Conservation (phyloP, 1,284 basidiomycete species). For the Puccinia polysora region DNA sequence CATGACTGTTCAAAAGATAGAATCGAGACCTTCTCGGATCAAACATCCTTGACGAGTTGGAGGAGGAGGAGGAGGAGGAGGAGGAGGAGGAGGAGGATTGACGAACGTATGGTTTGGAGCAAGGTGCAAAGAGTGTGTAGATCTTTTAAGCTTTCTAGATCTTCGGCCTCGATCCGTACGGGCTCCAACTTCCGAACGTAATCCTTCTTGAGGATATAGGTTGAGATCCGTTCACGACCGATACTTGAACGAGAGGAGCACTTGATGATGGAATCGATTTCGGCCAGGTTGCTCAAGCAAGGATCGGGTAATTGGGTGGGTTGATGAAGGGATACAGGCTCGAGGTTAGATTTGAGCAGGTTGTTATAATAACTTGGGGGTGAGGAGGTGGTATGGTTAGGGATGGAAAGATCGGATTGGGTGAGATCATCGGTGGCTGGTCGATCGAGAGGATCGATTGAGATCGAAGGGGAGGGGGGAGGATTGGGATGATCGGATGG, state of each 20-base stretch:
- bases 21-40: too few species aligned
- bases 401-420: neutral
- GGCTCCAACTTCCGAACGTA: constrained; percentile 82
- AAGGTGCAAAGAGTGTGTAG: constrained; percentile 84
- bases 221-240: constrained; percentile 72
- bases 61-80: neutral
- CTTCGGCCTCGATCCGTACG: constrained; percentile 81
- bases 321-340: constrained; percentile 26
- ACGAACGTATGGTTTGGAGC: constrained; percentile 90
- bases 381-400: constrained; percentile 11
- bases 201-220: constrained; percentile 69
- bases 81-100: neutral
- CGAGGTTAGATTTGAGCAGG: constrained; percentile 5
- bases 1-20: constrained; percentile 63
- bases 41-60: neutral
- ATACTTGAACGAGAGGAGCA: constrained; percentile 59
- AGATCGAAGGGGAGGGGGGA: constrained; percentile 15
- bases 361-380: constrained; percentile 1
- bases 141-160: constrained; percentile 79
- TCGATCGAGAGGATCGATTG: neutral
- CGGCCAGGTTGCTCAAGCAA: constrained; percentile 51
- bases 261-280: constrained; percentile 51
- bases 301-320: constrained; percentile 52
- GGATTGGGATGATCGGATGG: too few species aligned
- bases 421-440: constrained; percentile 7